Evolutionary conservation across 306 rosid genomes (phyloP).

Genomic region (Casuarina cunninghamiana): DNA sequence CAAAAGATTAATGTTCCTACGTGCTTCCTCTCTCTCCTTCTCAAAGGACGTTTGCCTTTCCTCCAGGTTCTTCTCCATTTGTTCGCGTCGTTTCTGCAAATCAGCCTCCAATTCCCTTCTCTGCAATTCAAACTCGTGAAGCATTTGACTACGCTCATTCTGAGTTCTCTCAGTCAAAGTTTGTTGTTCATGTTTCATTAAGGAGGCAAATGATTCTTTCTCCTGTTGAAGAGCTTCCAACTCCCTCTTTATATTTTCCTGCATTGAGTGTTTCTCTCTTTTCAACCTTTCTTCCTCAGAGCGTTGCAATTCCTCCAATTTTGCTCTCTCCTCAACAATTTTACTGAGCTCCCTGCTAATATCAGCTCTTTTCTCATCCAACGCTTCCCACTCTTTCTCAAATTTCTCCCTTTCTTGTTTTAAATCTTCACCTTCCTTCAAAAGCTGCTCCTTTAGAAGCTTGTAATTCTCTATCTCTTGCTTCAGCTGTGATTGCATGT

Average conservation of each 20-base stretch:
- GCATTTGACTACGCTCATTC: slow-evolving; percentile 50
- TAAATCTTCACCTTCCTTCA: slow-evolving; percentile 63
- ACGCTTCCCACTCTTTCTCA: slow-evolving; percentile 83
- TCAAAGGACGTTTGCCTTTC: slow-evolving; percentile 65
- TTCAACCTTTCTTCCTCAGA: slow-evolving; percentile 67
- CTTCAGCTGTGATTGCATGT: slow-evolving; percentile 63
- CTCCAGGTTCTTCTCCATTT: slow-evolving; percentile 52
- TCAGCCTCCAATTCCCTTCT: slow-evolving; percentile 61
- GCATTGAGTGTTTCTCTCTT: slow-evolving; percentile 53
- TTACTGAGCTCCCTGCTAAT: slow-evolving; percentile 42
- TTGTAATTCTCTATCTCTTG: slow-evolving; percentile 74
- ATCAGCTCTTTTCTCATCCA: slow-evolving; percentile 72
- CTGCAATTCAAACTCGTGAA: slow-evolving; percentile 62
- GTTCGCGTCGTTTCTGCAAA: slow-evolving; percentile 54
- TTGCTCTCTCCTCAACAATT: slow-evolving; percentile 63
- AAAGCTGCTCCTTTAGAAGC: slow-evolving; percentile 49
- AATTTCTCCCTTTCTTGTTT: slow-evolving; percentile 75
- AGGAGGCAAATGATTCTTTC: slow-evolving; percentile 62
- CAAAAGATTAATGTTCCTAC: slow-evolving; percentile 47
- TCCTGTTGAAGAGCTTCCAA: slow-evolving; percentile 66
- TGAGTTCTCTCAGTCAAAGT: slow-evolving; percentile 58
- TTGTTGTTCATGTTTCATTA: slow-evolving; percentile 55
- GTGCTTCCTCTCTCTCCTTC: slow-evolving; percentile 68
- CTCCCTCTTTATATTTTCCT: slow-evolving; percentile 57
- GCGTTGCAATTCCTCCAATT: slow-evolving; percentile 45